A percentile compares a stretch with the other conserved stretches of the same genome.
Conservation (phyloP, 345 rosid genomes). For the Gossypium mustelinum region DNA sequence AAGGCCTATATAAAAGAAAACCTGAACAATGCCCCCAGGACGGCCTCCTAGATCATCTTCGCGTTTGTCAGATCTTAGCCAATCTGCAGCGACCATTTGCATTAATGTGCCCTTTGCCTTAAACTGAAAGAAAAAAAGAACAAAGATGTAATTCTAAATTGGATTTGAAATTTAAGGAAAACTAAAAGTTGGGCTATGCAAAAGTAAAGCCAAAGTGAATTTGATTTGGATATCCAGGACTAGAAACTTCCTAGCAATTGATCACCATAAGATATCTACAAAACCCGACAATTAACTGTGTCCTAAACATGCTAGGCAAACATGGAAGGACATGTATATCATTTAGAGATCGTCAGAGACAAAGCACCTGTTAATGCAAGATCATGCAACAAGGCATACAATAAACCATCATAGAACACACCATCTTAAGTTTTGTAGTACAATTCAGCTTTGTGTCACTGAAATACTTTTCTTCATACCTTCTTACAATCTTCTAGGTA, state of each 20-base stretch:
- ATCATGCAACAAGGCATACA: background rate
- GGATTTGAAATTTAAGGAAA: background rate
- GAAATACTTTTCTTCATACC: constrained; percentile 35
- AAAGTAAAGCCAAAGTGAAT: constrained; percentile 1
- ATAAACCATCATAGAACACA: background rate
- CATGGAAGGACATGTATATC: background rate
- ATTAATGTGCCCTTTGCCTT: constrained; percentile 81
- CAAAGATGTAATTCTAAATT: background rate
- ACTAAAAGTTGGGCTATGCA: background rate
- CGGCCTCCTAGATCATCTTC: constrained; percentile 91
- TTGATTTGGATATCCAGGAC: background rate
- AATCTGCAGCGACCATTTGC: constrained; percentile 97
- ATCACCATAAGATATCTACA: background rate
- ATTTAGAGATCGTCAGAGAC: constrained; percentile 3
- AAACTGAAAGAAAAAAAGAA: constrained; percentile 38
- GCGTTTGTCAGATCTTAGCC: constrained; percentile 83
- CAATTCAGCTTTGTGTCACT: constrained; percentile 6
- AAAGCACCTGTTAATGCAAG: background rate
- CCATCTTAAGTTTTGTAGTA: background rate
- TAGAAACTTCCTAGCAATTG: background rate
- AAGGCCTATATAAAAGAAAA: constrained; percentile 20
- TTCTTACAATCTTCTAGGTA: constrained; percentile 75
- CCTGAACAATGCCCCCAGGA: constrained; percentile 93
- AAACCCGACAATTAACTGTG: background rate
- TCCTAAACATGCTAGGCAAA: background rate